Evolutionary conservation across 371 early-diverging fungal genomes (phyloP), one percentile per base, ranked within the genome.

Genomic region (Actinomucor elegans): DNA sequence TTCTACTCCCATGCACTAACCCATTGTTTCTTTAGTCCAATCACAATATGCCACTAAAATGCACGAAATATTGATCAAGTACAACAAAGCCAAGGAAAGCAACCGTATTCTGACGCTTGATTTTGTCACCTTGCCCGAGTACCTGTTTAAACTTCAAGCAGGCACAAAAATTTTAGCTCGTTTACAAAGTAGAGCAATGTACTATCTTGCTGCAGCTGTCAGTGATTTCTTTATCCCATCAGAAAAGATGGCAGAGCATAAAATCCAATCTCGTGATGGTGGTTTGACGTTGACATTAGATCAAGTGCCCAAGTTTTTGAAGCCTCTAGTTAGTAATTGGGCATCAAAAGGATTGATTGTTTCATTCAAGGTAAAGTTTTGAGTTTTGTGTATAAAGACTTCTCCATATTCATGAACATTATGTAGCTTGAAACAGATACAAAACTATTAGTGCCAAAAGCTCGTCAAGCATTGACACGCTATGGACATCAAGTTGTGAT

Each of bases 401-500:
- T 35, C 8, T 35, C 15, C 10, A 35, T n/a, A 31, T 31, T 7
- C n/a, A 35, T 28, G 9, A 36, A 18, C n/a, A n/a, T n/a, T n/a
- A n/a, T 40, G 21, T 51, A 90, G 86, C 73, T 99, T 6, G 99
- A 99, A 60, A 99, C 99, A 0, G 99, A 99, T 52, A 83, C 82
- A 4, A 55, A 69, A 4, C 61, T 97, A 31, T 67, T 99, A 31
- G 83, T 87, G 8, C 69, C 80, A 21, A 99, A 99, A 67, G 87
- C 97, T 0, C 75, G 83, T 9, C 72, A 82, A 61, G 89, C 97
- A 5, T 66, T 99, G 21, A 74, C 71, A 17, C 83, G 86, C 7
- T 99, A 99, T 67, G 94, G 94, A 9, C 99, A 99, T 70, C 97
- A 99, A 64, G 81, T 94, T 18, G 99, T 99, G 12, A 92, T 99